These are phyloP conservation scores for Aquilaria malaccensis DNA, from an alignment of 345 rosid species.

Conservation along the genomic window DNA sequence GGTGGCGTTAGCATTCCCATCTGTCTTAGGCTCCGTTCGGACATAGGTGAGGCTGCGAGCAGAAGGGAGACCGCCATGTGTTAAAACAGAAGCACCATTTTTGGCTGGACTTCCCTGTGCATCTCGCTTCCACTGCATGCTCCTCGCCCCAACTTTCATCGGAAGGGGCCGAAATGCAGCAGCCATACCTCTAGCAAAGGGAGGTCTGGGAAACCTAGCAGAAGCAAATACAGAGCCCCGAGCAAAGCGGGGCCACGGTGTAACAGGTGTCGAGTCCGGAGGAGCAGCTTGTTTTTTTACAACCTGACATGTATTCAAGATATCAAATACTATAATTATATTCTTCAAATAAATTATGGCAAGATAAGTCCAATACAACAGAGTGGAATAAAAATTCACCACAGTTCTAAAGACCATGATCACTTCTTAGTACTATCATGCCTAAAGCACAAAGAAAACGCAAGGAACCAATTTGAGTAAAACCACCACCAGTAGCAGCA, in stretches of 20 bases:
- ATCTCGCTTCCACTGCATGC: slow-evolving; percentile 95
- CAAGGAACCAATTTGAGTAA: no score
- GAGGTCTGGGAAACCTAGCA: slow-evolving; percentile 52
- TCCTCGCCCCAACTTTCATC: slow-evolving; percentile 68
- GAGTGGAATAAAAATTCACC: no score
- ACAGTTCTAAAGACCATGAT: no score
- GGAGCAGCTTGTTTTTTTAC: slow-evolving; percentile 55
- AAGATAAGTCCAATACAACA: no score
- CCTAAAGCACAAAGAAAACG: no score
- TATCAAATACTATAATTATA: not conserved
- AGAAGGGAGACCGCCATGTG: slow-evolving; percentile 25
- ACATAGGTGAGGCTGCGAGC: slow-evolving; percentile 73
- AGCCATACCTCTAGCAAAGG: slow-evolving; percentile 57
- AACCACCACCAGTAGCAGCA: no score
- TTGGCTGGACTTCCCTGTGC: slow-evolving; percentile 37
- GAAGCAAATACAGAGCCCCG: slow-evolving; percentile 36
- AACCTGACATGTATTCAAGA: slow-evolving; percentile 39
- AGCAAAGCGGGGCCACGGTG: slow-evolving; percentile 55
- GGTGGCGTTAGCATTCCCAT: slow-evolving; percentile 26
- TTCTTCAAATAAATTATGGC: no score
- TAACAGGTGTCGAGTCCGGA: slow-evolving; percentile 46
- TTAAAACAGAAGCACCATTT: slow-evolving; percentile 22
- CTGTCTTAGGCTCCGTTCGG: slow-evolving; percentile 51
- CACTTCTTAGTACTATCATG: no score
- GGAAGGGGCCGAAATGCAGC: slow-evolving; percentile 52